Base-by-base conservation (phyloP, 2,329 filamentous ascomycete genomes). In the Hymenoscyphus linearis region DNA sequence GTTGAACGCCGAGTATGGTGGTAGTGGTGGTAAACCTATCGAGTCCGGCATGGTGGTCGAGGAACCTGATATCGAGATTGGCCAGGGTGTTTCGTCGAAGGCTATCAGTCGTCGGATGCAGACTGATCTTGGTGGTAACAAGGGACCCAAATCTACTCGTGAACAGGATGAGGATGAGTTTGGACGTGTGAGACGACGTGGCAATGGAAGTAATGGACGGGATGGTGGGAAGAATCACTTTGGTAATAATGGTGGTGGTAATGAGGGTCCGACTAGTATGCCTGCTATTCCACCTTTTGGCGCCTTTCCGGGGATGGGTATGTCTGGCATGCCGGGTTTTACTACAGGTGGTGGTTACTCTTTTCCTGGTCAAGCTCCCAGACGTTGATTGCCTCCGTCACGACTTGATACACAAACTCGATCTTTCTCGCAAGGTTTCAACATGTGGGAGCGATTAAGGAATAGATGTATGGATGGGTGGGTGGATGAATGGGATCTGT, bases 41-140 rank as follows among this genome's bases (percentile, higher is more conserved):
- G 88, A 92, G 71, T 80, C 84, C 14, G 92, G 93, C 50, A 85
- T 99, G 77, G 89, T 93, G 6, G 89, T 99, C 27, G 95, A 99
- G 74, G 95, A 99, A 76, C 95, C 95, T 2, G 95, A 99, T 72
- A 99, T 99, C 69, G 95, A 99, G 76, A 99, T 99, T 61, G 95
- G 95, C 58, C 93, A 93, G 18, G 95, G 95, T 60, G 96, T 99
- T 14, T 97, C 93, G 18, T 97, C 92, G 52, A 99, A 99, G 80
- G 91, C 85, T 44, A 88, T 88, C 64, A 86, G 84, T 68, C 80
- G 85, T 18, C 83, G 86, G 37, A 87, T 88, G 83, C 84, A 86
- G 74, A 88, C 85, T 7, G 85, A 88, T 71, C 84, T 85, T 70
- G 83, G 85, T 58, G 85, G 85, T 37, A 80, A 80, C 68, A 83